Evolutionary conservation across 2,329 filamentous ascomycete species (phyloP), one percentile per base, ranked within the genome.

Genomic region (Kalmusia sp.): DNA sequence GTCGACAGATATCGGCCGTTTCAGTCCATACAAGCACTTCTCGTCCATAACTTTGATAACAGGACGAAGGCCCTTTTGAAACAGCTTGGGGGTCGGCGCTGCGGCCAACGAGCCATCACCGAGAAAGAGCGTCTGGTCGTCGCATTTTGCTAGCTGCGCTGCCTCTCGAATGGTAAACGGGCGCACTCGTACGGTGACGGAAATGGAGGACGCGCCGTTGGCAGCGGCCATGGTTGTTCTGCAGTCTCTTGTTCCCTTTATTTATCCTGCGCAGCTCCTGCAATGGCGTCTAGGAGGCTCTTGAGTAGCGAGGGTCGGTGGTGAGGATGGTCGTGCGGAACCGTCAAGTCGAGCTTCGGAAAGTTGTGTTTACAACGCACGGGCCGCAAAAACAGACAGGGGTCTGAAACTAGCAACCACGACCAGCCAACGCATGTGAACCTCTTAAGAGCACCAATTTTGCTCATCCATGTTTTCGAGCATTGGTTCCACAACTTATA

Each of bases 31-130:
- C 95, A 99, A 79, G 79, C 95, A 98, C 69, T 91, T 90, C 72
- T 97, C 93, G 71, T 99, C 96, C 48, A 99, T 85, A 17, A 99
- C 93, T 77, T 97, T 98, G 77, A 99, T 90, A 48, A 99, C 92
- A 1, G 91, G 88, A 66, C 93, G 84, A 51, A 99, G 87, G 6
- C 96, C 95, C 68, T 93, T 92, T 64, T 91, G 87, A 56, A 89
- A 86, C 27, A 96, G 83, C 71, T 93, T 96, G 0, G 93, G 93
- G 1, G 91, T 84, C 0, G 93, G 92, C 12, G 84, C 88, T 39
- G 86, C 90, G n/a, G 95, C 95, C 51, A 99, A 82, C 15, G 93
- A 98, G 54, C 95, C 95, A 74, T 99, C 95, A 56, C 95, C 95
- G n/a, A 99, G 84, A 72, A 99, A 99, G 31, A 96, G 76, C 4